These are phyloP conservation scores for Candida ficus DNA, from an alignment of 805 yeast genomes.

Conservation along the genomic window DNA sequence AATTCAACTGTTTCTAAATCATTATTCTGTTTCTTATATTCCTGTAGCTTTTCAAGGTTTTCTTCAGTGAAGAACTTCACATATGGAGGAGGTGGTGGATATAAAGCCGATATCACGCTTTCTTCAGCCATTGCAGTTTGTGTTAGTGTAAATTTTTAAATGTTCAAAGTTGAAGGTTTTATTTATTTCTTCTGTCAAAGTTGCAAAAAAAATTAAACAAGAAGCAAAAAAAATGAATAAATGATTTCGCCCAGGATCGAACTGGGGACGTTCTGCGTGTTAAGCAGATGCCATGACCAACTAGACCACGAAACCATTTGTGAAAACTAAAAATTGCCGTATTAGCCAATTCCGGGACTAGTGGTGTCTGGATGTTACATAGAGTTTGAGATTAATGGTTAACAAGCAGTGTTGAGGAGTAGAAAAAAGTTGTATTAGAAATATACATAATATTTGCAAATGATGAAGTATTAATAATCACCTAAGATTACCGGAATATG, in stretches of 20 bases:
- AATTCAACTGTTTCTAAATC: slow-evolving; percentile 26
- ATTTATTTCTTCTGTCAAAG: no score
- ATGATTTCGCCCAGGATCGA: slow-evolving; percentile 99
- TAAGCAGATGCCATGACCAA: slow-evolving; percentile 99
- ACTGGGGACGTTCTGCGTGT: slow-evolving; percentile 99
- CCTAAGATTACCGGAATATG: no score
- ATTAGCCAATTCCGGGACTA: no score
- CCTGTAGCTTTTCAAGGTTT: slow-evolving; percentile 44
- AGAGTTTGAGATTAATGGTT: no score
- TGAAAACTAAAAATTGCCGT: background rate
- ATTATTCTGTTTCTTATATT: slow-evolving; percentile 19
- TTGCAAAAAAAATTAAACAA: background rate
- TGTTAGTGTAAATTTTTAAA: background rate
- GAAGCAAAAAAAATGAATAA: slow-evolving; percentile 7
- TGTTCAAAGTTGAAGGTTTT: background rate
- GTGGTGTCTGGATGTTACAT: no score
- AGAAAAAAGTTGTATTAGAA: no score
- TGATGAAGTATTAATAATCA: no score
- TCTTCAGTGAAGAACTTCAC: slow-evolving; percentile 66
- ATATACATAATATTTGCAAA: no score
- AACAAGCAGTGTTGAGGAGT: no score
- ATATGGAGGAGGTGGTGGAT: slow-evolving; percentile 93
- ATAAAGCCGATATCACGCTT: slow-evolving; percentile 55
- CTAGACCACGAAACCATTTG: slow-evolving; percentile 93
- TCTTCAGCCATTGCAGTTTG: slow-evolving; percentile 17